These are phyloP conservation scores for Aspergillus nomiae DNA, from an alignment of 2,329 filamentous ascomycete genomes.

Conservation along the genomic window DNA sequence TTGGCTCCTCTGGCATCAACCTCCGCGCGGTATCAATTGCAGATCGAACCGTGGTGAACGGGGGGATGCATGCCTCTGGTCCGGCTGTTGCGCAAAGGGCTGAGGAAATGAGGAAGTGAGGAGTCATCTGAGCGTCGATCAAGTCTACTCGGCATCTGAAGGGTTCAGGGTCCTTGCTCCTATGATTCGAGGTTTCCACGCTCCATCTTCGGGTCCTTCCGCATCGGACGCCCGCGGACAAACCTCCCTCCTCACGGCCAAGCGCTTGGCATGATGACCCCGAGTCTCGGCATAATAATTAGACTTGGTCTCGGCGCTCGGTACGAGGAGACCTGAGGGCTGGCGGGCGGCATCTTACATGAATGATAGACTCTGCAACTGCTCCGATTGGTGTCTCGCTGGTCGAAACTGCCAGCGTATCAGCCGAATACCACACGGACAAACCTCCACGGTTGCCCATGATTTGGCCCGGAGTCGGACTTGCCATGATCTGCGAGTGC, in stretches of 20 bases:
- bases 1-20: background rate
- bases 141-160: background rate
- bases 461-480: background rate
- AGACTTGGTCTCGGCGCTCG: background rate
- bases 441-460: background rate
- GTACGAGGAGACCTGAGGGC: background rate
- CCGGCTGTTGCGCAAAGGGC: background rate
- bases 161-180: background rate
- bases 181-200: background rate
- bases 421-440: background rate
- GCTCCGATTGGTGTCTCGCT: background rate
- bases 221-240: background rate
- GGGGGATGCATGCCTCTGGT: background rate
- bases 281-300: constrained; percentile 3
- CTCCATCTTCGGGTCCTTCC: constrained; percentile 6
- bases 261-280: constrained; percentile 2
- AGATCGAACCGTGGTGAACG: background rate
- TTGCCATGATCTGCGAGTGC: background rate
- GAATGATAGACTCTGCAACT: background rate
- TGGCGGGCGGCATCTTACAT: background rate
- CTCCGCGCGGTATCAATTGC: background rate
- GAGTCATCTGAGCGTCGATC: constrained; percentile 1
- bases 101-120: background rate
- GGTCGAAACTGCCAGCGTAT: background rate
- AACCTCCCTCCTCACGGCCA: constrained; percentile 5